Conservation (phyloP, 1,284 basidiomycete species). For the Jaminaea rosea region DNA sequence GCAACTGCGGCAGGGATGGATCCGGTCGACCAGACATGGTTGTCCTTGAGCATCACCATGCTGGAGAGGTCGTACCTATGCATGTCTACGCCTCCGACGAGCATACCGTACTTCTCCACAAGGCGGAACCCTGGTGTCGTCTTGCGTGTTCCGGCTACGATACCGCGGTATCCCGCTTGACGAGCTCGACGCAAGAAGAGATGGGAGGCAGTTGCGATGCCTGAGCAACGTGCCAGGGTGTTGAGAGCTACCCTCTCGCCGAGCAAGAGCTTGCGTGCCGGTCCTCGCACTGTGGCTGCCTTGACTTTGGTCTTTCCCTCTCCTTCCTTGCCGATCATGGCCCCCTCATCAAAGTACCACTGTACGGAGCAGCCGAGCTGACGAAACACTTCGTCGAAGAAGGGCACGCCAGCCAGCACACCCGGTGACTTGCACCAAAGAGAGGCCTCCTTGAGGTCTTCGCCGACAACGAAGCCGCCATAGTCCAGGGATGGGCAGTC, state of each 20-base stretch:
- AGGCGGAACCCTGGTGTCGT: slow-evolving; percentile 89
- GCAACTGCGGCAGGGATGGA: slow-evolving; percentile 81
- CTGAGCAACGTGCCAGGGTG: slow-evolving; percentile 85
- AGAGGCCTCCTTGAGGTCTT: slow-evolving; percentile 73
- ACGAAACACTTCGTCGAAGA: slow-evolving; percentile 85
- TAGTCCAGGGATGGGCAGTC: slow-evolving; percentile 96
- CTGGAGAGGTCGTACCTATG: slow-evolving; percentile 93
- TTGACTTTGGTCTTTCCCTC: slow-evolving; percentile 54
- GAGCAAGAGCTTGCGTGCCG: slow-evolving; percentile 76
- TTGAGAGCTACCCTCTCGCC: slow-evolving; percentile 93
- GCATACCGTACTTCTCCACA: slow-evolving; percentile 98
- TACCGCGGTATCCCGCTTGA: slow-evolving; percentile 71
- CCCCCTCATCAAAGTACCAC: slow-evolving; percentile 84
- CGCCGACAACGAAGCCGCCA: slow-evolving; percentile 93
- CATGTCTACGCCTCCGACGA: slow-evolving; percentile 90
- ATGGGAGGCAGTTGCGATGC: slow-evolving; percentile 85
- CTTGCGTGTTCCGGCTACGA: slow-evolving; percentile 91
- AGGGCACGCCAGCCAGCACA: slow-evolving; percentile 86
- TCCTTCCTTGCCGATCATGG: slow-evolving; percentile 48
- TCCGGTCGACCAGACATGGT: slow-evolving; percentile 95
- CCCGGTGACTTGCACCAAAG: slow-evolving; percentile 74
- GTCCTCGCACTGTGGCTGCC: slow-evolving; percentile 83
- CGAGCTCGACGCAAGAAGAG: slow-evolving; percentile 70
- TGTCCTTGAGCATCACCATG: slow-evolving; percentile 99
- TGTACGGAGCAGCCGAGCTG: slow-evolving; percentile 87